These are phyloP conservation scores for Coemansia sp. DNA, from an alignment of 192 early-diverging fungal species.

Conservation along the genomic window DNA sequence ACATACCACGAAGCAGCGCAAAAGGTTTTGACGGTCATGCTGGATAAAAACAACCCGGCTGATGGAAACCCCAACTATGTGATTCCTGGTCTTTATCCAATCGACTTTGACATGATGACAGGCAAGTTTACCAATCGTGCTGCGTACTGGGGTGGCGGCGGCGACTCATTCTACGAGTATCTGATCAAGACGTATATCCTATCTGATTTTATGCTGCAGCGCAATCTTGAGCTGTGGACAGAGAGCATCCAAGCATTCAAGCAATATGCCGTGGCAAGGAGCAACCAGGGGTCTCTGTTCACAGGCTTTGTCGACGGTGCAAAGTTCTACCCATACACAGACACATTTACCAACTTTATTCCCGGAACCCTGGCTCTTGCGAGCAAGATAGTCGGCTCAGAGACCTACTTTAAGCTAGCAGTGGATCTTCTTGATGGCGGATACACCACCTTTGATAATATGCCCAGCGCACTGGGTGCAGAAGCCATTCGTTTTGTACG, in stretches of 20 bases:
- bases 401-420: constrained; percentile 44
- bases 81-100: constrained; percentile 43
- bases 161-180: constrained; percentile 96
- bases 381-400: constrained; percentile 47
- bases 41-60: constrained; percentile 22
- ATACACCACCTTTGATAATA: constrained; percentile 39
- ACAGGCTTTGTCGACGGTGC: constrained; percentile 44
- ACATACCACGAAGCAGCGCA: constrained; percentile 82
- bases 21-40: constrained; percentile 56
- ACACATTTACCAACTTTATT: constrained; percentile 52
- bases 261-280: constrained; percentile 31
- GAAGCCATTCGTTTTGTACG: constrained; percentile 50
- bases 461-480: constrained; percentile 44
- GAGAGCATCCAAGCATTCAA: constrained; percentile 47
- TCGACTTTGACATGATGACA: constrained; percentile 33
- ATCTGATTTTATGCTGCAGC: constrained; percentile 59
- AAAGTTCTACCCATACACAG: constrained; percentile 45
- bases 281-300: constrained; percentile 33
- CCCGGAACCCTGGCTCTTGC: constrained; percentile 46
- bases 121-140: constrained; percentile 32
- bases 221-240: constrained; percentile 51
- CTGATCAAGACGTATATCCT: constrained; percentile 84
- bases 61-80: constrained; percentile 34
- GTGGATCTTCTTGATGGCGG: constrained; percentile 37
- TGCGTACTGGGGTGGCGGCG: constrained; percentile 73